Base-by-base conservation (phyloP, 208 protist species). In the Crithidia sp. region DNA sequence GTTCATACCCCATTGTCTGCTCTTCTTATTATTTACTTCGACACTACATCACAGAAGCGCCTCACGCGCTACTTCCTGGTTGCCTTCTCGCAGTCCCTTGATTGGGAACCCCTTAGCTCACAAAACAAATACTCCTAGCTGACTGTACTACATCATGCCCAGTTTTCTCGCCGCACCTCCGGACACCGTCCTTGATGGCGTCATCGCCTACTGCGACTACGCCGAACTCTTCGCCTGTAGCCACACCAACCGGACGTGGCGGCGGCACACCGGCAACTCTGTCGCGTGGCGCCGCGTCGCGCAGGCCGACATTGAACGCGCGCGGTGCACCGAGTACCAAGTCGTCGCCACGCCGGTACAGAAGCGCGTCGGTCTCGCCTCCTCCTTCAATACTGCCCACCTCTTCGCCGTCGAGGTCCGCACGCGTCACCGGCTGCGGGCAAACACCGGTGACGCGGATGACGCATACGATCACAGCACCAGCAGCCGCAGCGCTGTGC, bases 141-240 rank as follows among this genome's bases (percentile, higher is more conserved):
- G 28, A 28, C 28, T 28, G 28, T 28, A 28, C 28, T 28, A 28
- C 28, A 28, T 28, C 28, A 59, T 61, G 58, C 43, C 39, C 2
- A 41, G 43, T 12, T 74, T 36, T 52, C 65, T 81, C n/a, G 17
- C 59, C 45, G 37, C 13, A 7, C 57, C 77, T 12, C 52, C 79
- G 6, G 64, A 71, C 12, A 54, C 14, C 3, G 44, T 72, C 2
- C 79, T 80, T 28, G 54, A 80, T 19, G 66, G 60, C 59, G 77
- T 80, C 19, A 69, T 84, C 14, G 47, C 62, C 67, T 80, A 67
- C 74, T 84, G 79, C 58, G 79, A 84, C 72, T 74, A 74, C 16
- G 70, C 65, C 7, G 71, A 67, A 40, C 71, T 84, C 57, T 79
- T 77, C 49, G 53, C 64, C 17, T 60, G 67, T 40, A 70, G 62